Evolutionary conservation across 129 eudicot species (phyloP).

Genomic region (Arctium lappa): DNA sequence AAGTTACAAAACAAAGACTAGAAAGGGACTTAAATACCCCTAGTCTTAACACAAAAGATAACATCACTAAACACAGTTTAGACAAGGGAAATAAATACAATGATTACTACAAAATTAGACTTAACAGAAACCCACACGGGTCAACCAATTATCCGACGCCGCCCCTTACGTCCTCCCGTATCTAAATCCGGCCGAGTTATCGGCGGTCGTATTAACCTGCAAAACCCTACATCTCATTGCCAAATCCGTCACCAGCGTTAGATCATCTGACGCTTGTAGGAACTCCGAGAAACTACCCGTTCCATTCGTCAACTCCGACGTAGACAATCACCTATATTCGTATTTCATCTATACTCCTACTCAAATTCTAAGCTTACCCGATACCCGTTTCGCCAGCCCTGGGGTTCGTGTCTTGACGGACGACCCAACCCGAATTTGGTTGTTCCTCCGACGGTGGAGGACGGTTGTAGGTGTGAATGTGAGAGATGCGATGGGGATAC

Average conservation of each 20-base stretch:
- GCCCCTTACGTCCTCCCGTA: slow-evolving; percentile 51
- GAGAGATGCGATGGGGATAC: slow-evolving; percentile 30
- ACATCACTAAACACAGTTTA: too few relatives aligned
- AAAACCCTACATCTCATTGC: slow-evolving; percentile 43
- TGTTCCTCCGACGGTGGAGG: slow-evolving; percentile 28
- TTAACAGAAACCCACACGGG: background rate
- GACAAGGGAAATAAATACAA: too few relatives aligned
- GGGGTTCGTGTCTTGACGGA: slow-evolving; percentile 43
- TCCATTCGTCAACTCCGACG: slow-evolving; percentile 60
- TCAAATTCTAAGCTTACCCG: slow-evolving; percentile 30
- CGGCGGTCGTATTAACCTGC: slow-evolving; percentile 65
- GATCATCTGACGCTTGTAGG: slow-evolving; percentile 70
- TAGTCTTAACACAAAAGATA: too few relatives aligned
- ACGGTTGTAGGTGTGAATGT: slow-evolving; percentile 52
- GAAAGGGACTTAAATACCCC: too few relatives aligned
- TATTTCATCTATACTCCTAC: slow-evolving; percentile 60
- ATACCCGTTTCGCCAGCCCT: slow-evolving; percentile 41
- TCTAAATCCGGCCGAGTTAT: slow-evolving; percentile 52
- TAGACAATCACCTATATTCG: slow-evolving; percentile 55
- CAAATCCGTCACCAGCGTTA: slow-evolving; percentile 31
- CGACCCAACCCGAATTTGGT: slow-evolving; percentile 18
- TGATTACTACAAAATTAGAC: too few relatives aligned
- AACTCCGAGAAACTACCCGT: slow-evolving; percentile 53
- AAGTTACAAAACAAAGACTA: too few relatives aligned
- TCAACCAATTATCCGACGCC: slow-evolving; percentile 1